phyloP scores from a whole-genome alignment of 306 rosid species.

The Luffa aegyptiaca region DNA sequence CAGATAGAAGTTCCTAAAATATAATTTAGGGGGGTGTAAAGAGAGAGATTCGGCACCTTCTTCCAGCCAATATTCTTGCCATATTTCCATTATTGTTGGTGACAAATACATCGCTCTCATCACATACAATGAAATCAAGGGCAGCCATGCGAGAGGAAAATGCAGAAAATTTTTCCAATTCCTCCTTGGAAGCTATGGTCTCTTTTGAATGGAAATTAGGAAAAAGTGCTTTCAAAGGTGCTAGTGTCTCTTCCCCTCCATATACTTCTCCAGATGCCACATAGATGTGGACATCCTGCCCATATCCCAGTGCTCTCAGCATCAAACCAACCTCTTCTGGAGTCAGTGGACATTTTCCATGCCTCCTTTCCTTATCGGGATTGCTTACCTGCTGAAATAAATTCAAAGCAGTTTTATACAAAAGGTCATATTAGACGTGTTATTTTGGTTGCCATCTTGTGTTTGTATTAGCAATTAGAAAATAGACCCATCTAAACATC shows the following conservation, averaged over 20 bases:
- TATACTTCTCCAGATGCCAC: constrained; percentile 97
- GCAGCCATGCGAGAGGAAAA: constrained; percentile 99
- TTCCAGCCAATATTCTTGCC: constrained; percentile 94
- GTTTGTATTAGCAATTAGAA: background rate
- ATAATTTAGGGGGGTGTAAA: background rate
- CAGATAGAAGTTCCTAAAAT: background rate
- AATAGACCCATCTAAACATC: background rate
- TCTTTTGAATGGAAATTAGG: constrained; percentile 90
- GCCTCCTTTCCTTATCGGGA: constrained; percentile 94
- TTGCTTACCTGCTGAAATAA: constrained; percentile 60
- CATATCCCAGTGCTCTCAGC: constrained; percentile 95
- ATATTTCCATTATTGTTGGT: constrained; percentile 98
- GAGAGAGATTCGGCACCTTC: constrained; percentile 44
- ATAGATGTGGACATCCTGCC: constrained; percentile 78
- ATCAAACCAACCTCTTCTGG: constrained; percentile 99
- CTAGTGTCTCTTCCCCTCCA: constrained; percentile 89
- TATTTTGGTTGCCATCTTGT: background rate
- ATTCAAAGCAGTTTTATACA: background rate
- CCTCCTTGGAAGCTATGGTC: constrained; percentile 72
- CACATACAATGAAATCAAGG: constrained; percentile 87
- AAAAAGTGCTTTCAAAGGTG: constrained; percentile 73
- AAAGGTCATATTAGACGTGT: background rate
- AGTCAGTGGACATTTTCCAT: constrained; percentile 94
- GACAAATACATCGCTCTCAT: constrained; percentile 93
- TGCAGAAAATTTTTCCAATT: constrained; percentile 65